A percentile compares a stretch with the other conserved stretches of the same genome.
Conservation (phyloP, 192 early-diverging fungal species). For the Coemansia sp. region DNA sequence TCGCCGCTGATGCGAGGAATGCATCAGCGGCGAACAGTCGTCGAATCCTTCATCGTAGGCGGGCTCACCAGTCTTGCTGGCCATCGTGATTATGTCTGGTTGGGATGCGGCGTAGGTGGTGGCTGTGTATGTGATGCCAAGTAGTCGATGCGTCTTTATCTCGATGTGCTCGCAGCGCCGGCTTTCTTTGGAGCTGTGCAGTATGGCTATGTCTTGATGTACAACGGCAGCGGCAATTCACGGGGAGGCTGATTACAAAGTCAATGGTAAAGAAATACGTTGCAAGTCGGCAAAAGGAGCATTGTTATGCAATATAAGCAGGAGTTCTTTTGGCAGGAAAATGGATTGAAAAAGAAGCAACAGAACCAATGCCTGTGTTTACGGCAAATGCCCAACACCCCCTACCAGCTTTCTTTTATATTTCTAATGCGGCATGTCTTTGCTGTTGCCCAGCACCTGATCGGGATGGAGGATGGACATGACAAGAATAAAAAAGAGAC, state of each 20-base stretch:
- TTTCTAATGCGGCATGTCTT: background rate
- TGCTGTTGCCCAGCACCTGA: background rate
- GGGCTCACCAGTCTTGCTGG: constrained; percentile 9
- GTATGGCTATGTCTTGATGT: background rate
- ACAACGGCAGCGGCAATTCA: background rate
- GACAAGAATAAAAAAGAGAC: background rate
- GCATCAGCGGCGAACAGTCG: constrained; percentile 14
- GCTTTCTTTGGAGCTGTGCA: background rate
- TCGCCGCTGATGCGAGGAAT: background rate
- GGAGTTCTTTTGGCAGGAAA: background rate
- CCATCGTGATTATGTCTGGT: background rate
- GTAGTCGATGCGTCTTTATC: too few relatives aligned
- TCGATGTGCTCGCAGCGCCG: too few relatives aligned
- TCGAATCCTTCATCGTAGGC: constrained; percentile 35
- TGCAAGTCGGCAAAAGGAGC: background rate
- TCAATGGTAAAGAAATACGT: background rate
- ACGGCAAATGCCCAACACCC: background rate
- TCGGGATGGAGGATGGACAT: background rate
- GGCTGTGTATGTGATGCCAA: background rate
- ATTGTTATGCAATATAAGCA: background rate
- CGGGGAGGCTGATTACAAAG: background rate
- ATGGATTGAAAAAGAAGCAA: background rate
- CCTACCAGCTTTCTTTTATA: background rate
- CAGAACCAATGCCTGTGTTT: background rate
- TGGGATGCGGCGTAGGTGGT: too few relatives aligned